These are phyloP conservation scores for Chimonanthus salicifolius DNA, from an alignment of 164 flowering plant genomes.

Conservation along the genomic window DNA sequence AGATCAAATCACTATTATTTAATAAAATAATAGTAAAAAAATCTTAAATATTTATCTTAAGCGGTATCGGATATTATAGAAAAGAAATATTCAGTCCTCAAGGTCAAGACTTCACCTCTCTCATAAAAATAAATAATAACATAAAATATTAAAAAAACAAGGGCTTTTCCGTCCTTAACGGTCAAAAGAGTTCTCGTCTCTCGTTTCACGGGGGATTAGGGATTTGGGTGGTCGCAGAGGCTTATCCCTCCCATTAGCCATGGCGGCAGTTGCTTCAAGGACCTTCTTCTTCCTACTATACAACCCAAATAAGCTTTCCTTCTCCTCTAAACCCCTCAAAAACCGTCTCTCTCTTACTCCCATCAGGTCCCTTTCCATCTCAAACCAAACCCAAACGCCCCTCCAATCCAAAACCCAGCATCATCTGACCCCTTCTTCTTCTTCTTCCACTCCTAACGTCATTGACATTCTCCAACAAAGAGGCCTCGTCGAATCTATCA, in stretches of 20 bases:
- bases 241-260: neutral
- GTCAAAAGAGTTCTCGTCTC: no score
- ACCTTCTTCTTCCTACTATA: neutral
- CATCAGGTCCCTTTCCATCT: constrained; percentile 1
- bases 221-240: no score
- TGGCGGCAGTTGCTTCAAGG: constrained; percentile 1
- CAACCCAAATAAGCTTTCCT: neutral
- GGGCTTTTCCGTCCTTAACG: no score
- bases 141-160: no score
- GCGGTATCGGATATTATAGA: no score
- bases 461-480: constrained; percentile 59
- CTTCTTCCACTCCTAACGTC: constrained; percentile 30
- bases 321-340: constrained; percentile 6
- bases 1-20: no score
- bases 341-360: constrained; percentile 3
- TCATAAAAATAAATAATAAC: no score
- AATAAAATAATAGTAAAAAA: no score
- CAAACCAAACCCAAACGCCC: constrained; percentile 7
- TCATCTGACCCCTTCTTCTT: neutral
- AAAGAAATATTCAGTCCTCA: no score
- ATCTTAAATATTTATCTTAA: no score
- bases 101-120: no score
- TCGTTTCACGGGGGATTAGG: no score
- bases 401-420: constrained; percentile 2
- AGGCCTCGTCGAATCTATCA: constrained; percentile 67